A percentile compares a stretch with the other conserved stretches of the same genome.
phyloP scores from a whole-genome alignment of 768 basidiomycete species.

The Mycena maculata region DNA sequence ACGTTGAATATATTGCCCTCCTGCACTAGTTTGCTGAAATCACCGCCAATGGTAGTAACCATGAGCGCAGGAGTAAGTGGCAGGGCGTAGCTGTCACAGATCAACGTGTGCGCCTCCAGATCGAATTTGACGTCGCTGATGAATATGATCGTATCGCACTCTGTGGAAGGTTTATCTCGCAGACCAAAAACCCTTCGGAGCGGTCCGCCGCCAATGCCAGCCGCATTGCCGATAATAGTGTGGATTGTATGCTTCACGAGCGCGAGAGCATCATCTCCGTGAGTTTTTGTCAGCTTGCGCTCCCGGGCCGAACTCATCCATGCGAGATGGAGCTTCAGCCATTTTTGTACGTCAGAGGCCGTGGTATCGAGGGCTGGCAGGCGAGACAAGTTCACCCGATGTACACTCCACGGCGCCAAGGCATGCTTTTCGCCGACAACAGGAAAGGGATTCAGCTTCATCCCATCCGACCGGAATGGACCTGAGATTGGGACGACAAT shows the following conservation, averaged over 20 bases:
- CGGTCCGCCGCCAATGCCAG: constrained; percentile 36
- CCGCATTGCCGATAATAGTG: constrained; percentile 38
- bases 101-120: constrained; percentile 38
- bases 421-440: constrained; percentile 29
- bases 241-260: constrained; percentile 47
- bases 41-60: constrained; percentile 33
- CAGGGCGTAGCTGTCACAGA: constrained; percentile 41
- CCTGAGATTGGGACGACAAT: constrained; percentile 30
- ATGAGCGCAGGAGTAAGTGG: constrained; percentile 30
- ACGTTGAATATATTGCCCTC: constrained; percentile 39
- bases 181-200: constrained; percentile 35
- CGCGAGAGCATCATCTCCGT: constrained; percentile 48
- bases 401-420: constrained; percentile 45
- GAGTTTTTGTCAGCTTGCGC: constrained; percentile 44
- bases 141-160: constrained; percentile 42
- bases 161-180: constrained; percentile 27
- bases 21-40: constrained; percentile 33
- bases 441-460: constrained; percentile 40
- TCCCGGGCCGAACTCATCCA: constrained; percentile 40
- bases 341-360: constrained; percentile 24
- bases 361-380: constrained; percentile 40
- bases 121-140: constrained; percentile 40
- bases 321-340: constrained; percentile 44
- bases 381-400: constrained; percentile 45
- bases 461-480: constrained; percentile 40